Base-by-base conservation (phyloP, 352 stramenopile genomes). In the Elongisporangium undulatum region DNA sequence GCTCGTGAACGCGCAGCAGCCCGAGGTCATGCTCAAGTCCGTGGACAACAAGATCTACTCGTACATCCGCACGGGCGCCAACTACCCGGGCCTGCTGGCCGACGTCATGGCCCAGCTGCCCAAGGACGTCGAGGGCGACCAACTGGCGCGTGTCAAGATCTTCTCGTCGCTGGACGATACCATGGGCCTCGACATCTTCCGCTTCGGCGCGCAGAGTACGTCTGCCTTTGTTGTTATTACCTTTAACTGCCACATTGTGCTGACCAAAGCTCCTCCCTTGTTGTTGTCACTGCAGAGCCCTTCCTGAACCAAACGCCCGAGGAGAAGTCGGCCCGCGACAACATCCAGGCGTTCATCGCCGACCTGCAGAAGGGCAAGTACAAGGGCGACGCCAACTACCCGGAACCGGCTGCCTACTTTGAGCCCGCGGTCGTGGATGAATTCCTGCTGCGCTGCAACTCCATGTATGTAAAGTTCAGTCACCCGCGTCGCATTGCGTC, bases 101-200 rank as follows among this genome's bases (percentile, higher is more conserved):
- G 83, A 94, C 51, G 79, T 94, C 58, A 64, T 90, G 22, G 69
- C 75, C 20, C 80, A 92, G 64, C 63, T 94, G 29, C 81, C 85
- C 38, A 82, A 81, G 61, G 74, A 68, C 24, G 75, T 90, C 20
- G 73, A 90, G 62, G 73, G 71, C 62, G 78, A 67, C 4, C 75
- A 85, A 52, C 73, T 94, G 12, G 77, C 84, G 17, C 82, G 89
- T 62, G 89, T 97, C 69, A 95, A 97, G 79, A 91, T 96, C 66
- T 97, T 96, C 71, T 94, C 86, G 53, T 85, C 89, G 15, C 55
- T 90, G 7, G 89, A 97, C 58, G 82, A 93, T 54, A 92, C 79
- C 22, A 67, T 97, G 4, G 85, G 82, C 6, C 71, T 97, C 48
- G 85, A 96, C 59, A 87, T 96, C 39, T 97, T 97, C 68, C 82